phyloP scores from a whole-genome alignment of 495 filamentous ascomycete genomes.

The Penicillium diatomitis region DNA sequence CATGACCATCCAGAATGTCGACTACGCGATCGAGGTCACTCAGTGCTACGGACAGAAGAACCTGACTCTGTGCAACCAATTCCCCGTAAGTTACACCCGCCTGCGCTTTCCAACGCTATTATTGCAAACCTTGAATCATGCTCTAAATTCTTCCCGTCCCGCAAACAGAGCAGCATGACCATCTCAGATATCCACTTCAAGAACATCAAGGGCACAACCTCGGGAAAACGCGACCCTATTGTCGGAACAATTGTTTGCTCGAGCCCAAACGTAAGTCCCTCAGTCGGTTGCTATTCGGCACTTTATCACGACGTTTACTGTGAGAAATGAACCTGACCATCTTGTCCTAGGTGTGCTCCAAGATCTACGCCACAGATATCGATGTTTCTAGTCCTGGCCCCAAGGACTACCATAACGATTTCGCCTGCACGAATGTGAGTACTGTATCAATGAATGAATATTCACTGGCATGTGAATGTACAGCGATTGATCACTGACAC shows the following conservation, averaged over 20 bases:
- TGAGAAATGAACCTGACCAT: neutral
- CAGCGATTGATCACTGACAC: neutral
- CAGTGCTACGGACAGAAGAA: conserved; percentile 61
- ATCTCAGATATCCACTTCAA: conserved; percentile 48
- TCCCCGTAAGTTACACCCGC: conserved; percentile 27
- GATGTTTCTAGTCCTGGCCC: conserved; percentile 47
- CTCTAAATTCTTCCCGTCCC: neutral
- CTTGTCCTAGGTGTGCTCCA: conserved; percentile 36
- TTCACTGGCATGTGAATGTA: neutral
- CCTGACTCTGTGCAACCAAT: conserved; percentile 50
- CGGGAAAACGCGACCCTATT: conserved; percentile 38
- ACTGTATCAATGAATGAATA: too few species aligned
- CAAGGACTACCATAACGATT: conserved; percentile 31
- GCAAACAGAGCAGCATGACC: conserved; percentile 39
- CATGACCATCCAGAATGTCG: conserved; percentile 47
- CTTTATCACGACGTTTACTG: neutral
- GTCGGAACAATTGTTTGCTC: conserved; percentile 51
- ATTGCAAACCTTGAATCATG: neutral
- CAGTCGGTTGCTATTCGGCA: too few species aligned
- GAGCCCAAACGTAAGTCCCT: conserved; percentile 32
- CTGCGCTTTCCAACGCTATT: neutral
- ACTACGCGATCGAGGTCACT: conserved; percentile 56
- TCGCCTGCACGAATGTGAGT: conserved; percentile 47
- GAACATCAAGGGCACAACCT: conserved; percentile 47
- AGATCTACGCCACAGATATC: conserved; percentile 44